Base-by-base conservation (phyloP, 2,329 filamentous ascomycete species). In the Fusarium proliferatum region DNA sequence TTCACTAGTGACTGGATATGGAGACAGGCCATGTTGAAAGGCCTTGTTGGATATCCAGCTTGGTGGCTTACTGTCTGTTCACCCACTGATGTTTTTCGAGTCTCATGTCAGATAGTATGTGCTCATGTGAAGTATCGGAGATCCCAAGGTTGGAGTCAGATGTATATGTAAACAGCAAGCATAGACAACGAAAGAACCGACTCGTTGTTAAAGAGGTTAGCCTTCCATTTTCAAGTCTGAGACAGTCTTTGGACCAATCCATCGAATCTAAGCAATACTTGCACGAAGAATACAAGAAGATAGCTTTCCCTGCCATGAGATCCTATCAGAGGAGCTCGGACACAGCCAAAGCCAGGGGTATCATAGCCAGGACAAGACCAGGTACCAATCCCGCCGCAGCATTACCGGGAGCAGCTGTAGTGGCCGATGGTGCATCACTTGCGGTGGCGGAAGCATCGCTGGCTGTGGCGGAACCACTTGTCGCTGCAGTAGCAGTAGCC, bases 301-400 rank as follows among this genome's bases (percentile, higher is more conserved):
- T 28, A 16, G 16, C 19, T 17, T 30, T 11, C 4, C 23, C 30
- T 28, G 3, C 21, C 41, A 58, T 16, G 23, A 13, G 19, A n/a
- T n/a, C 10, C 17, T 23, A 33, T 33, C 21, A 67, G 5, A 71
- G 33, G 9, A 63, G 23, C 17, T 63, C 60, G 10, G 46, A 46
- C 42, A 64, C 36, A 12, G 41, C 63, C 36, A 76, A 9, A n/a
- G 51, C 41, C 16, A 76, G 12, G 9, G 71, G 62, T 11, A 63
- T 36, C 7, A 71, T 46, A 9, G 55, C 58, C 30, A 69, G 26
- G 10, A 33, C 16, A 33, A 75, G 38, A 6, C 53, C 65, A 4
- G 74, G 74, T 7, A 58, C 51, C 42, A 73, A 38, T 5, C 64
- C 63, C 39, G 61, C 39, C 5, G 73, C 74, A 30, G 61, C 48